phyloP scores from a whole-genome alignment of 1,284 basidiomycete species.

The Caloboletus inedulis region DNA sequence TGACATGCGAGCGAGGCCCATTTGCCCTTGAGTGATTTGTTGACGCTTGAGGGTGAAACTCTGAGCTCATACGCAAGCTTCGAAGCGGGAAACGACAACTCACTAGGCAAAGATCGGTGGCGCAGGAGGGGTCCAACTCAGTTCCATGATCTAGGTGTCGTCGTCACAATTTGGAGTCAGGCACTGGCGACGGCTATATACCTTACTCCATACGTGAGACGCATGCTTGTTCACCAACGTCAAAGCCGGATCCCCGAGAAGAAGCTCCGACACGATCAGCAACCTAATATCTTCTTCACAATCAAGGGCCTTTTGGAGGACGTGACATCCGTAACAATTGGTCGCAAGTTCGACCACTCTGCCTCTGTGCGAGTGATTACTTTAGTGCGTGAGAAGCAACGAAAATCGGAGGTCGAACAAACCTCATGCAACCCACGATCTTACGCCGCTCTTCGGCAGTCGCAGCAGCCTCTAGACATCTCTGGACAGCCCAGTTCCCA shows the following conservation, averaged over 20 bases:
- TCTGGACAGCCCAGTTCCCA: conserved; percentile 83
- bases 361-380: conserved; percentile 43
- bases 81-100: conserved; percentile 28
- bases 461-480: conserved; percentile 74
- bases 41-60: conserved; percentile 52
- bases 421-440: conserved; percentile 81
- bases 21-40: conserved; percentile 77
- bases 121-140: conserved; percentile 77
- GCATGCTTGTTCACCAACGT: conserved; percentile 84
- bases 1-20: conserved; percentile 86
- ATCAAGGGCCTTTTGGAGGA: conserved; percentile 82
- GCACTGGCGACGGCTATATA: conserved; percentile 28
- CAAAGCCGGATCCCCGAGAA: conserved; percentile 74
- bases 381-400: conserved; percentile 9
- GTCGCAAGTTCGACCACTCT: conserved; percentile 79
- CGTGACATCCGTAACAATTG: conserved; percentile 84
- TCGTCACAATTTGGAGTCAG: conserved; percentile 4
- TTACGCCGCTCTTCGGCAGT: conserved; percentile 69
- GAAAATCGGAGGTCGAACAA: conserved; percentile 14
- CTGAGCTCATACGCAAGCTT: conserved; percentile 1
- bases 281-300: conserved; percentile 80
- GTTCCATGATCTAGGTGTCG: conserved; percentile 66
- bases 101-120: conserved; percentile 82
- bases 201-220: conserved; percentile 85
- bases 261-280: conserved; percentile 75